Evolutionary conservation across 495 filamentous ascomycete genomes (phyloP), one percentile per base, ranked within the genome.

Genomic region (Trichocladium antarcticum): DNA sequence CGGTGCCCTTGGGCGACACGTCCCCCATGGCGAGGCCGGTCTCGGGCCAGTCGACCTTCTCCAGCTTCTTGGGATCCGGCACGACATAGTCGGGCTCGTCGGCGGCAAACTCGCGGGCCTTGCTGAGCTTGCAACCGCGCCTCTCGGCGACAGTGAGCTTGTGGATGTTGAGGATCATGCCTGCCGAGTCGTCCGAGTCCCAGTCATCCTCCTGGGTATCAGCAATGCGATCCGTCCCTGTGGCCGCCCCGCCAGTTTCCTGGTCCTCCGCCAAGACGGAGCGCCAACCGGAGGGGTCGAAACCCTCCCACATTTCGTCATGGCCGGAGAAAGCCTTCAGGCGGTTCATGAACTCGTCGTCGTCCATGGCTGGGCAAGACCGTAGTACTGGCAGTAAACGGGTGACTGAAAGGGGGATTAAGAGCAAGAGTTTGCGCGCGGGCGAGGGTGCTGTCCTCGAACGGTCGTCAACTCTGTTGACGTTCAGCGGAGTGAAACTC

Each of bases 21-120:
- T 69, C 61, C 11, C 68, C 70, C 20, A 46, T 22, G 10, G 45
- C 12, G 21, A 69, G 51, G 12, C 47, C 48, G 3, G 57, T 53
- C 37, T 56, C 42, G 9, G 45, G 17, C 57, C 57, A 64, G 14
- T 34, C 20, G 16, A 56, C 42, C 21, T 42, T 52, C 51, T 57
- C 47, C 35, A 59, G 24, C 40, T 55, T 35, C 21, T 31, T 5
- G 15, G 49, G 28, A 8, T 47, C 42, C 6, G 15, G 22, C 12
- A 28, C 19, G 15, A 42, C 36, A 27, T 9, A 37, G 2, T 45
- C 53, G 2, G 34, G 36, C 20, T 49, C 52, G 11, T 53, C 49
- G 8, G 55, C 37, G 6, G 49, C 50, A 29, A 48, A 29, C 29
- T 40, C 41, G 7, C 51, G 42, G 9, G 54, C 57, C 43, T 56